Evolutionary conservation across 1,284 basidiomycete species (phyloP).

Genomic region (Kalmanozyma brasiliensis): DNA sequence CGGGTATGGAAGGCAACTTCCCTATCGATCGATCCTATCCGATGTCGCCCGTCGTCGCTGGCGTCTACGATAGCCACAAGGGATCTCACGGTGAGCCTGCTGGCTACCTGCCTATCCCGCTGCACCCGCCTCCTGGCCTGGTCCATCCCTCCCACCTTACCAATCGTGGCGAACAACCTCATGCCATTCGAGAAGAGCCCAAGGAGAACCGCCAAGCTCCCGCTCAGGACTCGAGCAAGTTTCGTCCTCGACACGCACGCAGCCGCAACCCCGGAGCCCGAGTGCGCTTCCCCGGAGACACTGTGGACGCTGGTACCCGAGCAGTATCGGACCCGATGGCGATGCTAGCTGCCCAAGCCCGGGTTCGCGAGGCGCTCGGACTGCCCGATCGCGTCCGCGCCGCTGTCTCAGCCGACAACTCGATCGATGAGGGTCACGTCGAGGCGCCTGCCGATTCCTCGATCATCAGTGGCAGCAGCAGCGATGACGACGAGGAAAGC

Average conservation of each 20-base stretch:
- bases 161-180: background rate
- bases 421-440: conserved; percentile 11
- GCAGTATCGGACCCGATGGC: conserved; percentile 37
- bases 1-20: conserved; percentile 10
- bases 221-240: background rate
- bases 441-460: background rate
- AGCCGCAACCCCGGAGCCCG: conserved; percentile 3
- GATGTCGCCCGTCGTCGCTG: background rate
- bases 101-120: conserved; percentile 11
- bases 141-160: background rate
- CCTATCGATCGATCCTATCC: conserved; percentile 1
- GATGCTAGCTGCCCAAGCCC: conserved; percentile 10
- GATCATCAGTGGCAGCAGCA: background rate
- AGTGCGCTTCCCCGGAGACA: conserved; percentile 11
- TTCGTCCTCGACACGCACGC: background rate
- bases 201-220: background rate
- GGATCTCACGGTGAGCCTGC: background rate
- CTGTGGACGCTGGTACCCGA: background rate
- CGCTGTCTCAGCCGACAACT: conserved; percentile 37
- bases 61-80: conserved; percentile 3
- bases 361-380: conserved; percentile 13
- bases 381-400: conserved; percentile 13
- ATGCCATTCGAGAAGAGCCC: background rate
- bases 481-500: conserved; percentile 20
- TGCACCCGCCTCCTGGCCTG: conserved; percentile 17